These are phyloP conservation scores for Penicillium capsulatum DNA, from an alignment of 2,329 filamentous ascomycete species.

Conservation along the genomic window DNA sequence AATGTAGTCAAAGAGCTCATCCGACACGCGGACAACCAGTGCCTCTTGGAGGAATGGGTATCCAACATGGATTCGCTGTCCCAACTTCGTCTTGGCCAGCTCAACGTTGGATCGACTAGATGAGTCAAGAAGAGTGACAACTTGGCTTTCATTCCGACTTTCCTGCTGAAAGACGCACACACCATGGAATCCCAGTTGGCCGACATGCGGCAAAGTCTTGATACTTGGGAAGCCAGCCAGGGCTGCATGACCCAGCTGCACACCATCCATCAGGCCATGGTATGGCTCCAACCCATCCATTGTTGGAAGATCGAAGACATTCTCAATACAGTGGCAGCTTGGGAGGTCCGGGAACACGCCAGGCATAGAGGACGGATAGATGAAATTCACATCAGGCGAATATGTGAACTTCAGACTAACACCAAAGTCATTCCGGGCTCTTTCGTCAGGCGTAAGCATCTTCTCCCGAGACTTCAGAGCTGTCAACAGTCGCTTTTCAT, in stretches of 20 bases:
- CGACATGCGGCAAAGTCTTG: constrained; percentile 78
- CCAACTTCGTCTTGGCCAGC: constrained; percentile 72
- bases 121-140: constrained; percentile 75
- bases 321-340: constrained; percentile 87
- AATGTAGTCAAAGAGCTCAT: constrained; percentile 87
- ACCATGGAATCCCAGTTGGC: constrained; percentile 77
- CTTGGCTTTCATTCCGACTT: constrained; percentile 93
- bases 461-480: constrained; percentile 85
- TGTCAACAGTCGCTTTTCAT: constrained; percentile 75
- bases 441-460: constrained; percentile 72
- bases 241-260: constrained; percentile 75
- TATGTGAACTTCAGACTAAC: constrained; percentile 92
- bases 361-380: constrained; percentile 80
- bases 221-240: constrained; percentile 90
- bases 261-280: constrained; percentile 77
- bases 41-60: constrained; percentile 96
- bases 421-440: constrained; percentile 80
- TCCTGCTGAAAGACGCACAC: constrained; percentile 95
- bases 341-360: constrained; percentile 87
- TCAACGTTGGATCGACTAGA: constrained; percentile 67
- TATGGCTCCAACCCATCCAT: constrained; percentile 85
- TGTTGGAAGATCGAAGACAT: constrained; percentile 89
- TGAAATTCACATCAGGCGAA: constrained; percentile 68
- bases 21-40: constrained; percentile 80
- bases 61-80: constrained; percentile 81